Evolutionary conservation across 768 basidiomycete genomes (phyloP).

Genomic region (Pulveroboletus ravenelii): DNA sequence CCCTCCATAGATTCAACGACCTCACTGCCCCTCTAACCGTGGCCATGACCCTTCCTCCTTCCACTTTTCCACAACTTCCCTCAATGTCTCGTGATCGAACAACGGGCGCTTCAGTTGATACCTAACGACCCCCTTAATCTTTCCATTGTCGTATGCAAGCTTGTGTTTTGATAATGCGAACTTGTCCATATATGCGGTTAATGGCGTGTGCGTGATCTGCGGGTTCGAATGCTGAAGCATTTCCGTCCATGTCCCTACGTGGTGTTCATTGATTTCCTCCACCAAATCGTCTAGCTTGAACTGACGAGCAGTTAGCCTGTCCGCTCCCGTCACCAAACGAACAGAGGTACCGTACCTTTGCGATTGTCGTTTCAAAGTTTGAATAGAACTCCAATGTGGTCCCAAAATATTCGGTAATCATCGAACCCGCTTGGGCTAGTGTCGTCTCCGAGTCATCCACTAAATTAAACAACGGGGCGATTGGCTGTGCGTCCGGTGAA

Average conservation of each 20-base stretch:
- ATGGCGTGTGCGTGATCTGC: conserved; percentile 63
- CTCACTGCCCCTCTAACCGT: conserved; percentile 17
- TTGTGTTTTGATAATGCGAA: conserved; percentile 66
- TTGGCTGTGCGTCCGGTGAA: conserved; percentile 48
- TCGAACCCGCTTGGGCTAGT: conserved; percentile 58
- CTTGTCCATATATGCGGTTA: conserved; percentile 77
- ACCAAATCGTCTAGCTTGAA: conserved; percentile 63
- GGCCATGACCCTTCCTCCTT: conserved; percentile 57
- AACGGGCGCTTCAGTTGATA: conserved; percentile 61
- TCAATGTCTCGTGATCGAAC: conserved; percentile 56
- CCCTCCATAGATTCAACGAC: conserved; percentile 8
- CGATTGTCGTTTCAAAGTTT: conserved; percentile 57
- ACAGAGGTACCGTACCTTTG: conserved; percentile 45
- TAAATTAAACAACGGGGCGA: conserved; percentile 81
- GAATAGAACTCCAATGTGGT: conserved; percentile 81
- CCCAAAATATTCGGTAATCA: conserved; percentile 66
- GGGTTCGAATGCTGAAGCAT: conserved; percentile 72
- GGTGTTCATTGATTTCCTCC: conserved; percentile 82
- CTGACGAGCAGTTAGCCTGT: conserved; percentile 30
- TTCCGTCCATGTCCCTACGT: conserved; percentile 77
- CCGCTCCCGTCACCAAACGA: neutral
- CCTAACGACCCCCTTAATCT: conserved; percentile 69
- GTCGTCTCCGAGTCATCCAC: conserved; percentile 77
- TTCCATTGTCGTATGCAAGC: conserved; percentile 63
- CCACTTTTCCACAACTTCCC: conserved; percentile 76